phyloP scores from a whole-genome alignment of 441 rosid genomes.

The Erodium moschatum region DNA sequence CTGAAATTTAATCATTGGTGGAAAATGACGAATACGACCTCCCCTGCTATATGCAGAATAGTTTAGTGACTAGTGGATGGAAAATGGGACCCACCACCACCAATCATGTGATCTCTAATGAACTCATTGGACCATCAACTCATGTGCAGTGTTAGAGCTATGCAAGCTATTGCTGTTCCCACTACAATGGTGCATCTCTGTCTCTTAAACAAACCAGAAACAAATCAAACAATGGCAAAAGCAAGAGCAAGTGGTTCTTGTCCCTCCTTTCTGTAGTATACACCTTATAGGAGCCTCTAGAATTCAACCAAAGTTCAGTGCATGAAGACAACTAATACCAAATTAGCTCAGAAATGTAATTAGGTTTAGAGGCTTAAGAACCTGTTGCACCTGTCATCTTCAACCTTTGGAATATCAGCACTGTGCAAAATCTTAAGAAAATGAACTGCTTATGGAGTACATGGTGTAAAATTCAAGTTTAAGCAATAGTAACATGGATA shows the following conservation, averaged over 20 bases:
- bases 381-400: background rate
- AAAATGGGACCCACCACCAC: background rate
- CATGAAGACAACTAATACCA: background rate
- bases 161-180: background rate
- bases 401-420: too few species aligned
- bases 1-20: background rate
- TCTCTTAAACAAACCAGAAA: background rate
- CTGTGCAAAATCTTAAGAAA: too few species aligned
- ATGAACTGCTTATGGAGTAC: too few species aligned
- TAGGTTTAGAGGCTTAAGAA: background rate
- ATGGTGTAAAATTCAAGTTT: too few species aligned
- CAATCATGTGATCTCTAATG: background rate
- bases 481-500: too few species aligned
- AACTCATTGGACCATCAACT: background rate
- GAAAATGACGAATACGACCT: background rate
- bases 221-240: background rate
- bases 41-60: background rate
- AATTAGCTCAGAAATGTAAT: too few species aligned
- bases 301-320: background rate
- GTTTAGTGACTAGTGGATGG: background rate
- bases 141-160: background rate
- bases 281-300: background rate
- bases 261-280: background rate
- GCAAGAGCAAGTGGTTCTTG: constrained; percentile 1
- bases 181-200: background rate